These are phyloP conservation scores for Arctostaphylos glauca DNA, from an alignment of 148 eudicot genomes.

Conservation along the genomic window DNA sequence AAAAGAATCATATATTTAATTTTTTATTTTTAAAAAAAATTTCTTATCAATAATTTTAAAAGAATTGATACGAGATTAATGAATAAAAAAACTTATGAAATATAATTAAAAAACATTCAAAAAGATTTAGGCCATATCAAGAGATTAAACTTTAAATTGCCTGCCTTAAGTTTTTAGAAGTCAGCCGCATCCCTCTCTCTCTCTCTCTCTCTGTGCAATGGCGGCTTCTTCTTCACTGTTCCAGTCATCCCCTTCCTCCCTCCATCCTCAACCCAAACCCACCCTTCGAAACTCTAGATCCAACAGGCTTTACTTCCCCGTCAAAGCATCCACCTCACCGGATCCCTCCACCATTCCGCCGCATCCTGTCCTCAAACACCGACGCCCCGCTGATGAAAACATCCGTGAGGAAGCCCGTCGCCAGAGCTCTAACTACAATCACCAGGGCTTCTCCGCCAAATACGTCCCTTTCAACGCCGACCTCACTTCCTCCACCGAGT, in stretches of 20 bases:
- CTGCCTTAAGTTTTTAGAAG: too few relatives aligned
- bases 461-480: conserved; percentile 70
- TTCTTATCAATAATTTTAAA: too few relatives aligned
- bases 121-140: too few relatives aligned
- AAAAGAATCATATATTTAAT: too few relatives aligned
- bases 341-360: conserved; percentile 16
- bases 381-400: conserved; percentile 58
- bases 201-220: background rate
- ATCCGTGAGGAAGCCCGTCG: conserved; percentile 83
- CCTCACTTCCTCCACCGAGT: conserved; percentile 44
- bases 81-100: too few relatives aligned
- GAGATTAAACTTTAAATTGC: too few relatives aligned
- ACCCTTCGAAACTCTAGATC: conserved; percentile 5
- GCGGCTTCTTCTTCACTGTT: background rate
- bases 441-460: conserved; percentile 56
- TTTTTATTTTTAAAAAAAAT: too few relatives aligned
- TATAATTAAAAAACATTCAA: too few relatives aligned
- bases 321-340: conserved; percentile 21
- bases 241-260: background rate
- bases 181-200: too few relatives aligned
- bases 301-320: conserved; percentile 14
- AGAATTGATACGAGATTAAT: too few relatives aligned
- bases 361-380: conserved; percentile 27
- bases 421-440: conserved; percentile 34
- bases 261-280: conserved; percentile 16